Evolutionary conservation across 139 green algal genomes (phyloP), one percentile per base, ranked within the genome.

Genomic region (Eudorina sp.): DNA sequence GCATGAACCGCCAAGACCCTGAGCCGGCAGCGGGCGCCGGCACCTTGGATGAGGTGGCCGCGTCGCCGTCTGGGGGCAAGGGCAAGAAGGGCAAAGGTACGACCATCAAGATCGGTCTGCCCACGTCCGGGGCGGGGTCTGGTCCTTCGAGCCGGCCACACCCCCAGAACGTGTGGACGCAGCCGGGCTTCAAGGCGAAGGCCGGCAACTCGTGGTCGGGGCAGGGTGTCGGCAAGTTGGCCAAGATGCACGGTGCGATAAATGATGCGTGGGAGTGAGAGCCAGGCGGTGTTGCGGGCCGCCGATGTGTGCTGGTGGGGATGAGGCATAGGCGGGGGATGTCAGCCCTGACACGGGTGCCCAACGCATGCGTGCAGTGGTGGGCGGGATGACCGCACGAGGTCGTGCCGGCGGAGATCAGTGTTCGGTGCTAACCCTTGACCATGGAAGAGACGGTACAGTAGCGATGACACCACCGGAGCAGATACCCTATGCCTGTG

Each of bases 221-320:
- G 48, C 68, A 55, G 16, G 76, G 83, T 13, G 83, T 8, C 0
- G 31, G 40, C 62, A 92, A 92, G 66, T 40, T 92, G 29, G 83
- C 83, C 0, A 77, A 84, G 45, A 68, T 76, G 43, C 78, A 90
- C 53, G 76, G 75, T 2, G 84, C 84, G 8, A 73, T 92, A 4
- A 92, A 90, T 43, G 89, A 92, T 21, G 89, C 89, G 0, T 92
- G 89, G 89, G 83, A 55, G 6, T 55, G 21, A 75, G 41, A 31
- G 51, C 13, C 51, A 25, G 51, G 51, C n/a, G n/a, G n/a, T n/a
- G n/a, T n/a, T n/a, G n/a, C n/a, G n/a, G n/a, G n/a, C n/a, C n/a
- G n/a, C n/a, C n/a, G n/a, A n/a, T n/a, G n/a, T n/a, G n/a, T n/a
- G n/a, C n/a, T n/a, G n/a, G n/a, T n/a, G n/a, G n/a, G n/a, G n/a